phyloP scores from a whole-genome alignment of 441 rosid species.

The Gossypium armourianum region DNA sequence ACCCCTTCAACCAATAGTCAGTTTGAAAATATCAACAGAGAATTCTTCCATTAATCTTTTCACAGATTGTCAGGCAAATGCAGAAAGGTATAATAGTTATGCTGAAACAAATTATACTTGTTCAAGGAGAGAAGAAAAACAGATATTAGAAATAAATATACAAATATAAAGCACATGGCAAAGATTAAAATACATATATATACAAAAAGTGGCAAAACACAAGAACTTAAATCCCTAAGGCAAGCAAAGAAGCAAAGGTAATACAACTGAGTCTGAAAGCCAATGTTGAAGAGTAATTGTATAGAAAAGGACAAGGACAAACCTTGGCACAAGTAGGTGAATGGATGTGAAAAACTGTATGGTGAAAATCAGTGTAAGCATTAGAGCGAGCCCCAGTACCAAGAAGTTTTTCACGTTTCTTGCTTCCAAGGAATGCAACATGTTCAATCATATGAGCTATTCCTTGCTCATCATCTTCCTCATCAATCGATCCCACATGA shows the following conservation, averaged over 20 bases:
- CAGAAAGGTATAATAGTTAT: constrained; percentile 7
- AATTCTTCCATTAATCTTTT: constrained; percentile 1
- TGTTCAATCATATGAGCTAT: constrained; percentile 99
- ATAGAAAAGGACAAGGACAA: constrained; percentile 15
- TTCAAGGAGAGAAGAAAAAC: not conserved
- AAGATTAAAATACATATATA: not conserved
- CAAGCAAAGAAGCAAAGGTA: constrained; percentile 6
- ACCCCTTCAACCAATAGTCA: not conserved
- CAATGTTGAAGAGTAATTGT: constrained; percentile 13
- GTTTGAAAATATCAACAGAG: not conserved
- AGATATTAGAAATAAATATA: not conserved
- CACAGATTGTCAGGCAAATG: constrained; percentile 14
- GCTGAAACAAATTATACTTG: constrained; percentile 5
- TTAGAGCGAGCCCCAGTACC: constrained; percentile 96
- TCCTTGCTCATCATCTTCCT: constrained; percentile 98
- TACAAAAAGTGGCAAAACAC: constrained; percentile 4
- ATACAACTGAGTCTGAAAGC: not conserved
- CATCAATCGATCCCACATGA: constrained; percentile 93
- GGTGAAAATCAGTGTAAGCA: constrained; percentile 99
- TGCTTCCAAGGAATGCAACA: constrained; percentile 96
- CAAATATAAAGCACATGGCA: constrained; percentile 5
- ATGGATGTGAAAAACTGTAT: constrained; percentile 97
- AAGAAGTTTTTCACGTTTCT: constrained; percentile 95
- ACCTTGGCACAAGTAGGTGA: constrained; percentile 87
- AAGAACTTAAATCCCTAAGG: constrained; percentile 4